Conservation (phyloP, 345 rosid species). For the Acer campestre region DNA sequence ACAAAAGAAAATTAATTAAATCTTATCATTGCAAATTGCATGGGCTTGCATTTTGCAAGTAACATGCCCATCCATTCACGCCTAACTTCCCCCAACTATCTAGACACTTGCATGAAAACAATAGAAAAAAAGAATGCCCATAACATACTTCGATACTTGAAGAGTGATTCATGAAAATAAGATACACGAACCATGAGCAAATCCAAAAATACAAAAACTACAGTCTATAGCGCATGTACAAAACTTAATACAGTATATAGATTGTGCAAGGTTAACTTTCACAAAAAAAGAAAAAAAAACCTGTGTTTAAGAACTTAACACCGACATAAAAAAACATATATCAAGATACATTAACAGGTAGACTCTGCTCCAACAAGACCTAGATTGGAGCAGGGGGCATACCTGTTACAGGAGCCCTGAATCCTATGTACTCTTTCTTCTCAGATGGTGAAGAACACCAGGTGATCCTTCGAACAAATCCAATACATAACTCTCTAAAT, state of each 20-base stretch:
- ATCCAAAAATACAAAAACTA: conserved; percentile 22
- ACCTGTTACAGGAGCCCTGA: conserved; percentile 35
- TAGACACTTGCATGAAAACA: not conserved
- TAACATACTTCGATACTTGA: conserved; percentile 5
- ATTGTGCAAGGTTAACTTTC: conserved; percentile 34
- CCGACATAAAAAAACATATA: conserved; percentile 33
- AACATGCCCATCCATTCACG: not conserved
- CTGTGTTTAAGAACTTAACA: conserved; percentile 50
- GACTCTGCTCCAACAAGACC: conserved; percentile 30
- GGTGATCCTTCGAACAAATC: conserved; percentile 91
- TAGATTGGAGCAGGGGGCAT: conserved; percentile 23
- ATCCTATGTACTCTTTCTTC: conserved; percentile 67
- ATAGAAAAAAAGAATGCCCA: not conserved
- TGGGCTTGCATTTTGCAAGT: not conserved
- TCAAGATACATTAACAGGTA: conserved; percentile 36
- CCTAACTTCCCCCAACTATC: not conserved
- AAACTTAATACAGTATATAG: conserved; percentile 43
- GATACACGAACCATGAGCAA: conserved; percentile 16
- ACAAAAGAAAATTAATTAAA: not conserved
- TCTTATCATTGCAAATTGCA: not conserved
- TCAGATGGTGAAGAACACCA: conserved; percentile 73
- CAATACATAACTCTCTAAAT: conserved; percentile 72
- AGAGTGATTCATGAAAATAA: conserved; percentile 19
- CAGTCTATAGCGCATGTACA: conserved; percentile 58
- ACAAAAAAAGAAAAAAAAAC: conserved; percentile 24